These are phyloP conservation scores for Ambrosia hybrid DNA, from an alignment of 140 eudicot species.

Conservation along the genomic window DNA sequence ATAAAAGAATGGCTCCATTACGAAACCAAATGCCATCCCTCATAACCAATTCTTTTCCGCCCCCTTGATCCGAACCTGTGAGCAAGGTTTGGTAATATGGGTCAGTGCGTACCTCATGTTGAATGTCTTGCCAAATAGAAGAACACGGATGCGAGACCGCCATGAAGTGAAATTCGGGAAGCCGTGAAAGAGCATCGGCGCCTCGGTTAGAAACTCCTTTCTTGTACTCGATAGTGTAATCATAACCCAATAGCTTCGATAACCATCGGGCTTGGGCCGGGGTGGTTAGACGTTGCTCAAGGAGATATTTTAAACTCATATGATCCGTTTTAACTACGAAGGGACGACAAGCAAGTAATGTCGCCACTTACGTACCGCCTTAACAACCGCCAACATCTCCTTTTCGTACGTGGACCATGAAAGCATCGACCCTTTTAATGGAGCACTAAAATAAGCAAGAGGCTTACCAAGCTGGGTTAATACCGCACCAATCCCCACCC, in stretches of 20 bases:
- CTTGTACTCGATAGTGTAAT: neutral
- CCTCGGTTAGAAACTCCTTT: neutral
- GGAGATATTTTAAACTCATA: neutral
- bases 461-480: conserved; percentile 3
- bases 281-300: neutral
- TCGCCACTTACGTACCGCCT: neutral
- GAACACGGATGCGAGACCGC: neutral
- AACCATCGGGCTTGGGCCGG: conserved; percentile 3
- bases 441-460: neutral
- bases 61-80: neutral
- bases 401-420: neutral
- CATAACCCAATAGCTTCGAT: neutral
- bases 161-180: neutral
- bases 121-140: neutral
- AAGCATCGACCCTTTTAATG: conserved; percentile 11
- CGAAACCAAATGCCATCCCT: too few species aligned
- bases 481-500: neutral
- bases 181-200: neutral
- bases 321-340: neutral
- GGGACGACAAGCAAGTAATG: neutral
- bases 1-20: neutral
- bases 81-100: neutral
- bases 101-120: neutral
- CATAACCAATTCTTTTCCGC: too few species aligned
- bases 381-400: neutral